Evolutionary conservation across 345 rosid genomes (phyloP).

Genomic region (Brassica incana): DNA sequence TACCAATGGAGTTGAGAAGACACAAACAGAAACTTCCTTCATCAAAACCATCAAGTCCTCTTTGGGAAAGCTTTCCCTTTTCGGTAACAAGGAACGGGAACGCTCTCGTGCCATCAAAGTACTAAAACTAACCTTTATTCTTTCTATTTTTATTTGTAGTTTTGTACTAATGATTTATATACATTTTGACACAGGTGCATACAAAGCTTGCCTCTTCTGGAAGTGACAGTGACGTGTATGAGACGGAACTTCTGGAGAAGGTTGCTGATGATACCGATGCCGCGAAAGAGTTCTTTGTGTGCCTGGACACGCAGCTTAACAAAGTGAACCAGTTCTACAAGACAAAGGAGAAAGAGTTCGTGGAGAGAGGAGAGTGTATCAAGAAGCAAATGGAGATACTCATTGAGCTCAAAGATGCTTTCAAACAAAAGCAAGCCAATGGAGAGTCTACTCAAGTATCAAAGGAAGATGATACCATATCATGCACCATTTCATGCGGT

Average conservation of each 20-base stretch:
- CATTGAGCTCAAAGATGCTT: conserved; percentile 61
- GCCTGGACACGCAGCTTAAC: conserved; percentile 87
- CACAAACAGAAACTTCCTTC: conserved; percentile 31
- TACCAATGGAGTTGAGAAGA: conserved; percentile 24
- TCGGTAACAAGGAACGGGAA: conserved; percentile 47
- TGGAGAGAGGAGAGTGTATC: conserved; percentile 83
- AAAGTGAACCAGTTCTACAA: conserved; percentile 88
- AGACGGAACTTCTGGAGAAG: conserved; percentile 82
- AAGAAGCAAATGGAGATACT: conserved; percentile 91
- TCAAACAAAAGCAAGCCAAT: conserved; percentile 51
- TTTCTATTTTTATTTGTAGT: not conserved
- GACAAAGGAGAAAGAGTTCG: conserved; percentile 80
- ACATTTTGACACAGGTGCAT: conserved; percentile 59
- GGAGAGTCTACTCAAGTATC: conserved; percentile 54
- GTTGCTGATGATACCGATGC: conserved; percentile 73
- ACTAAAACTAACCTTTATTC: conserved; percentile 12
- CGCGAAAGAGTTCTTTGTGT: conserved; percentile 67
- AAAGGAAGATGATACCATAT: conserved; percentile 73
- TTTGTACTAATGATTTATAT: conserved; percentile 1
- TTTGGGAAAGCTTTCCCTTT: conserved; percentile 47
- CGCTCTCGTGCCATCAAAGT: conserved; percentile 70
- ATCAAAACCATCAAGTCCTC: conserved; percentile 46
- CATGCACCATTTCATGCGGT: conserved; percentile 83
- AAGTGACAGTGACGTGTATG: conserved; percentile 66
- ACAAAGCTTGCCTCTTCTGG: conserved; percentile 67